phyloP scores from a whole-genome alignment of 352 stramenopile species.

The Pythium aquatile region DNA sequence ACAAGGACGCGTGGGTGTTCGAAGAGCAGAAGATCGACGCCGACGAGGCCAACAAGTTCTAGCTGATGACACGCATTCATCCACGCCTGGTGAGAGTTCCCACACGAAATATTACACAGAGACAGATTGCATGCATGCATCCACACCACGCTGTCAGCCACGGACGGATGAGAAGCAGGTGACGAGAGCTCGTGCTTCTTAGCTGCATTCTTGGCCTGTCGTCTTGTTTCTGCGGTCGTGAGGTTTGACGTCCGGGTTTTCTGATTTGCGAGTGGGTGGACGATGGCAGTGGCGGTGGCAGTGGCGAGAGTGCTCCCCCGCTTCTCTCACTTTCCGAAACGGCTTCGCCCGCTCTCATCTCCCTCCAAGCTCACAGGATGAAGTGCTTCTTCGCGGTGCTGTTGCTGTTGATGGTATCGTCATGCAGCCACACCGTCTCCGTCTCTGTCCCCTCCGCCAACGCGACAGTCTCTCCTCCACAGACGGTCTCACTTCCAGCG shows the following conservation, averaged over 20 bases:
- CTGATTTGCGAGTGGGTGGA: too few relatives aligned
- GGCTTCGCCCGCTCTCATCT: neutral
- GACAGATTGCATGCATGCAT: neutral
- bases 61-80: neutral
- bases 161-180: neutral
- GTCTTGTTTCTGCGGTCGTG: too few relatives aligned
- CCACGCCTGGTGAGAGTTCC: too few relatives aligned
- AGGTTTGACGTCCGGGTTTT: too few relatives aligned
- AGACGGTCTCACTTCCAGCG: too few relatives aligned
- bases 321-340: neutral
- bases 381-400: neutral
- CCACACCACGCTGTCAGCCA: neutral
- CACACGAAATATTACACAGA: neutral
- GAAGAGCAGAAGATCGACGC: neutral
- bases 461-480: neutral
- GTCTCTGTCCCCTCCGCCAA: neutral
- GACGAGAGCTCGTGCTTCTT: too few relatives aligned
- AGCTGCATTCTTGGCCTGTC: neutral
- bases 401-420: neutral
- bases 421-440: neutral
- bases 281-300: too few relatives aligned
- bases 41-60: conserved; percentile 3
- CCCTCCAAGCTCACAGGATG: neutral
- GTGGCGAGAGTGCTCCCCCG: too few relatives aligned
- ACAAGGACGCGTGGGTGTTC: conserved; percentile 10